These are phyloP conservation scores for Ilex asprella DNA, from an alignment of 257 asterid genomes.

Conservation along the genomic window DNA sequence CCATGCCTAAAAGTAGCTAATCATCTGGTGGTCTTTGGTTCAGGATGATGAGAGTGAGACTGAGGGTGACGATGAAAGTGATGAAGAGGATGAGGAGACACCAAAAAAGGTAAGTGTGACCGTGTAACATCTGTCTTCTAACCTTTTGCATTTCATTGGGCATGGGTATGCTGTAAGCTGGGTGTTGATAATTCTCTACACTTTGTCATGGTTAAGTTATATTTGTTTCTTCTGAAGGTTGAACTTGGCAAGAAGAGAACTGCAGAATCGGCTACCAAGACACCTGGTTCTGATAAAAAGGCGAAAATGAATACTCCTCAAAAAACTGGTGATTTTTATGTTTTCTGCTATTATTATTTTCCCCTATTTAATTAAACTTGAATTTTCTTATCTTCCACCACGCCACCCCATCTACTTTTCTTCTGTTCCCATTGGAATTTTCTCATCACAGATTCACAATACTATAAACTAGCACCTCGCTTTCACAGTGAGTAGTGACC, in stretches of 20 bases:
- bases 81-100: conserved; percentile 11
- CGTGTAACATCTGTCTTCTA: not conserved
- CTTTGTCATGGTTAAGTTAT: not conserved
- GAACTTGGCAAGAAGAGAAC: not conserved
- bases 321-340: not conserved
- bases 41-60: not conserved
- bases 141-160: not conserved
- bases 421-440: too few species aligned
- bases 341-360: not conserved
- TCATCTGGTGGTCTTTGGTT: not conserved
- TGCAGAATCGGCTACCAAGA: not conserved
- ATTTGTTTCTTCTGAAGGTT: not conserved
- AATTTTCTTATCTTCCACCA: too few species aligned
- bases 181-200: not conserved
- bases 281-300: not conserved
- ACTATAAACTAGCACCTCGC: not conserved
- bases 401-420: too few species aligned
- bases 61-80: conserved; percentile 8
- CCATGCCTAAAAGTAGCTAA: not conserved
- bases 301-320: not conserved
- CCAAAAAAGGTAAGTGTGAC: not conserved
- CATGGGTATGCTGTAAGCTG: not conserved
- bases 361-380: not conserved
- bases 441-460: too few species aligned
- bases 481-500: too few species aligned